phyloP scores from a whole-genome alignment of 164 flowering plant species.

The Piper longum region DNA sequence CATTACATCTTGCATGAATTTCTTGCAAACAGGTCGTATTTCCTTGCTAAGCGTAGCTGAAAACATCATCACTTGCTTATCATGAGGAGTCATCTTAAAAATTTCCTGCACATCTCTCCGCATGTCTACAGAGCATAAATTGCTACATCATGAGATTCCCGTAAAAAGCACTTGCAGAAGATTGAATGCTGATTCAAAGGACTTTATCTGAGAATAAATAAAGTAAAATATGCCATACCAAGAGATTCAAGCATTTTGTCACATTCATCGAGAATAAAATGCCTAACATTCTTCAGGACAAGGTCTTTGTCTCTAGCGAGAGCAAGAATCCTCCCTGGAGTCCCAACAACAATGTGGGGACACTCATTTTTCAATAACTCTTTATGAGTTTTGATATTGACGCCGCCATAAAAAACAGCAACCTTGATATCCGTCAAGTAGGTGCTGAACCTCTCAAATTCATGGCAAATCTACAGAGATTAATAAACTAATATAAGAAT shows the following conservation, averaged over 20 bases:
- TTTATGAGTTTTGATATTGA: slow-evolving; percentile 70
- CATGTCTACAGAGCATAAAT: slow-evolving; percentile 49
- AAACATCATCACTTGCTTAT: slow-evolving; percentile 99
- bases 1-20: slow-evolving; percentile 99
- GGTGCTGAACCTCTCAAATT: slow-evolving; percentile 90
- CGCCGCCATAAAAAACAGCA: slow-evolving; percentile 97
- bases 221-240: slow-evolving; percentile 30
- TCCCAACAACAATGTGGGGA: slow-evolving; percentile 96
- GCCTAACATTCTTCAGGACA: slow-evolving; percentile 81
- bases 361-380: slow-evolving; percentile 90
- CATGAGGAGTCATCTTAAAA: slow-evolving; percentile 98
- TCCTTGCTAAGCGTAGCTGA: slow-evolving; percentile 99
- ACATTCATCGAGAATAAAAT: slow-evolving; percentile 95
- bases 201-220: neutral
- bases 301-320: slow-evolving; percentile 85
- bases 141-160: neutral
- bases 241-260: slow-evolving; percentile 99
- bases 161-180: neutral
- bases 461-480: slow-evolving; percentile 68
- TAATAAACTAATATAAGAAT: neutral
- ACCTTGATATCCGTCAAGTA: slow-evolving; percentile 78
- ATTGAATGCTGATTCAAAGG: neutral
- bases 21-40: slow-evolving; percentile 98
- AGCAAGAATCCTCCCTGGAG: slow-evolving; percentile 89
- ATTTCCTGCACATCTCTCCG: slow-evolving; percentile 97